A percentile compares a stretch with the other conserved stretches of the same genome.
Evolutionary conservation across 2,329 filamentous ascomycete species (phyloP).

Genomic region (Akanthomyces uredinophilus): DNA sequence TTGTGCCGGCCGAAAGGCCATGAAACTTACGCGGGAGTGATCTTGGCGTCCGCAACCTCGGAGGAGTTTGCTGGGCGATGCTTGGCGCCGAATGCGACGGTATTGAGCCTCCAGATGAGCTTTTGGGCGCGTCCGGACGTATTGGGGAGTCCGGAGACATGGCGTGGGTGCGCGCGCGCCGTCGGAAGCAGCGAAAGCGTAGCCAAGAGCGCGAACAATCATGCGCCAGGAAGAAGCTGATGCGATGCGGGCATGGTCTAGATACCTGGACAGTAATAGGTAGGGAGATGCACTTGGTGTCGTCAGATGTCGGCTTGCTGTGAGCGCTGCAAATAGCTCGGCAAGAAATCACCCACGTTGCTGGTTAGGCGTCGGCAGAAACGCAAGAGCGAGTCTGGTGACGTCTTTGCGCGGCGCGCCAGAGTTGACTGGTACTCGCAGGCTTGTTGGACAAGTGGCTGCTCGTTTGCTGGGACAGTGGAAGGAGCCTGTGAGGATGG

Average conservation of each 20-base stretch:
- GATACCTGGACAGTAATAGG: background rate
- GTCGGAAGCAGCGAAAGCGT: background rate
- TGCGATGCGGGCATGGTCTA: background rate
- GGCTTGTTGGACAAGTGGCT: background rate
- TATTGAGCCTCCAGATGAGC: background rate
- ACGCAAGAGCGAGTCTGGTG: conserved; percentile 1
- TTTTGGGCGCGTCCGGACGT: background rate
- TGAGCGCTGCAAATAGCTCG: background rate
- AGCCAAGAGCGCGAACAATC: background rate
- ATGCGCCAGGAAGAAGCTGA: background rate
- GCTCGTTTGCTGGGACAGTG: background rate
- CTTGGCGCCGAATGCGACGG: conserved; percentile 16
- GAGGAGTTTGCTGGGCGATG: conserved; percentile 15
- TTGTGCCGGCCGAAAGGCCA: background rate
- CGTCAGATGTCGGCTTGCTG: background rate
- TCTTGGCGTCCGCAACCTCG: conserved; percentile 24
- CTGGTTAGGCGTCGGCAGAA: background rate
- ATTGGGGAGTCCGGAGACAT: background rate
- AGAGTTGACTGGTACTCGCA: background rate
- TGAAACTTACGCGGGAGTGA: conserved; percentile 26
- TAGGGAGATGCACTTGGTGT: background rate
- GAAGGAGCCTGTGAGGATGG: background rate
- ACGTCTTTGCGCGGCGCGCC: conserved; percentile 1
- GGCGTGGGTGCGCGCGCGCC: background rate
- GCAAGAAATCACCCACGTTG: background rate